Evolutionary conservation across 2,329 filamentous ascomycete species (phyloP).

Genomic region (Neonectria faginata): DNA sequence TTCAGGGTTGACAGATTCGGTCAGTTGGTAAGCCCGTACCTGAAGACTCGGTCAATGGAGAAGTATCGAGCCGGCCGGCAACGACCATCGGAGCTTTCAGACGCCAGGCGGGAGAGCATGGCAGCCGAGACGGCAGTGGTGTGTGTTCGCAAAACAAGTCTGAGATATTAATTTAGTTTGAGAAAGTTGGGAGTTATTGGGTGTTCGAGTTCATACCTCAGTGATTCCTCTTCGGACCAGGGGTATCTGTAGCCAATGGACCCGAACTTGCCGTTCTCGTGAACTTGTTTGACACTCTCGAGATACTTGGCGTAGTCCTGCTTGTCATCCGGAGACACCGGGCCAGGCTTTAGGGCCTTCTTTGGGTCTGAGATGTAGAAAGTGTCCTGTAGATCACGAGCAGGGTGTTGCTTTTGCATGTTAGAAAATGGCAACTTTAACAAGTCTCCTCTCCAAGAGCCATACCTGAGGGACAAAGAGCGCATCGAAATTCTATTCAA

Average conservation of each 20-base stretch:
- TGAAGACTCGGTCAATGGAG: constrained; percentile 97
- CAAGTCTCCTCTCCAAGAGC: neutral
- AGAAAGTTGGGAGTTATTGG: neutral
- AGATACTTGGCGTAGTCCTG: constrained; percentile 75
- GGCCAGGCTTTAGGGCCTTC: constrained; percentile 58
- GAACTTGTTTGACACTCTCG: constrained; percentile 87
- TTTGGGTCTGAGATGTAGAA: constrained; percentile 97
- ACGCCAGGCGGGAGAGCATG: constrained; percentile 90
- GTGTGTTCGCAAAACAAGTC: constrained; percentile 92
- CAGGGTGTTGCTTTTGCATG: constrained; percentile 80
- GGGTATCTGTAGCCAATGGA: constrained; percentile 97
- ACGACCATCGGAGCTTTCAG: constrained; percentile 77
- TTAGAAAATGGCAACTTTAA: neutral
- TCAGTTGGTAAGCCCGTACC: constrained; percentile 3
- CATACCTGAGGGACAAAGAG: constrained; percentile 83
- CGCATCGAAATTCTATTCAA: constrained; percentile 84
- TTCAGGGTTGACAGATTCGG: no score
- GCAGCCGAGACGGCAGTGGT: constrained; percentile 93
- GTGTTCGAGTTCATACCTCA: constrained; percentile 6
- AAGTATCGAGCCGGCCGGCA: constrained; percentile 88
- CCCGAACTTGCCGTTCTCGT: constrained; percentile 91
- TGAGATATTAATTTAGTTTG: constrained; percentile 50
- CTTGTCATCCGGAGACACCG: constrained; percentile 60
- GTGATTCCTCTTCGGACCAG: constrained; percentile 87
- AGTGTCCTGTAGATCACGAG: constrained; percentile 96